Evolutionary conservation across 371 early-diverging fungal species (phyloP), one percentile per base, ranked within the genome.

Genomic region (Apophysomyces trapeziformis): DNA sequence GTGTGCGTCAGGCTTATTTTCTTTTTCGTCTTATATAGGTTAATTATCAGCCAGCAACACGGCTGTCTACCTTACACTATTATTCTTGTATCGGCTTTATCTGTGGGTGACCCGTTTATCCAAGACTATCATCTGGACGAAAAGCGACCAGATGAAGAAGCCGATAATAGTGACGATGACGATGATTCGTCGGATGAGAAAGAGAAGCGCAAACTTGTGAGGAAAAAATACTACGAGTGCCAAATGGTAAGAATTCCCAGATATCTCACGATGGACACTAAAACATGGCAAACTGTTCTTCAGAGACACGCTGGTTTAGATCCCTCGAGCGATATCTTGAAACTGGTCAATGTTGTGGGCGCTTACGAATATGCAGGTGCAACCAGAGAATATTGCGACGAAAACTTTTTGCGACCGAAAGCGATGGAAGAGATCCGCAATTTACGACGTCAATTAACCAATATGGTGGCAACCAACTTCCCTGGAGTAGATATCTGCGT

Each of bases 381-480:
- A 18, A 82, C 82, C 13, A 82, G 87, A n/a, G 63, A 75, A 3
- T 96, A 93, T 58, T 95, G 96, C 73, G 77, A 84, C 7, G 78
- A 84, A 21, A 89, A 96, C 77, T 96, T 92, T 75, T 80, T 98
- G 38, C 83, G 97, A 4, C 81, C 85, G 39, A 98, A 97, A 79
- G 93, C 96, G 13, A 96, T 98, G 95, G 86, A 90, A 46, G 99
- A 98, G 82, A 92, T 95, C 58, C 88, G 88, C 47, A 92, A 95
- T 73, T 85, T 98, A 38, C 90, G 95, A 41, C 77, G 85, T 11
- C 98, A 98, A 75, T 80, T 98, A 46, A 91, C 93, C 1, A 86
- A 87, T 35, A 78, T 97, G 60, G 87, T 95, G 16, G 89, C 90
- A 43, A 72, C 83, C 32, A 85, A 88, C 66, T 91, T 88, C 67